Evolutionary conservation across 2,329 filamentous ascomycete species (phyloP).

Genomic region (Lomentospora prolificans): DNA sequence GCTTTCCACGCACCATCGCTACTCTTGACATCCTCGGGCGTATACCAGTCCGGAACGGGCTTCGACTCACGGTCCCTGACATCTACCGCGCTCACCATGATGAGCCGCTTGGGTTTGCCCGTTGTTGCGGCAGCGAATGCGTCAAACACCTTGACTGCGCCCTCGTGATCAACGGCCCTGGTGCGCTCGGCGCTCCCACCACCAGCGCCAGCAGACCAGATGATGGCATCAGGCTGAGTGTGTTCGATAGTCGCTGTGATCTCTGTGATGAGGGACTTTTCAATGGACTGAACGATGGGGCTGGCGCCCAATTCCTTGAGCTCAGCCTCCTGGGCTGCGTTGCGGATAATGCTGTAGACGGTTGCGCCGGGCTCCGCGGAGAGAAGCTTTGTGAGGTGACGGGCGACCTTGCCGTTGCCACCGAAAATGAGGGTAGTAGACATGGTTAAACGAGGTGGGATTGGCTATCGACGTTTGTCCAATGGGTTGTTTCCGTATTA

Average conservation of each 20-base stretch:
- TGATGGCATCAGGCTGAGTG: slow-evolving; percentile 20
- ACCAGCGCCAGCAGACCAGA: slow-evolving; percentile 22
- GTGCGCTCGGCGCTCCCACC: slow-evolving; percentile 27
- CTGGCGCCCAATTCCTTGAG: slow-evolving; percentile 28
- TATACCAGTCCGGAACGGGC: slow-evolving; percentile 32
- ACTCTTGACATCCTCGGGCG: slow-evolving; percentile 23
- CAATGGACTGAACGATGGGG: slow-evolving; percentile 32
- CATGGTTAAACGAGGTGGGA: slow-evolving; percentile 7
- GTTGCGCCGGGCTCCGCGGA: slow-evolving; percentile 11
- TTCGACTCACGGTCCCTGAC: slow-evolving; percentile 27
- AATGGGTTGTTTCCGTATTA: neutral
- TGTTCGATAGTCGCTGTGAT: slow-evolving; percentile 25
- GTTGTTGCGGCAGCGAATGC: slow-evolving; percentile 28
- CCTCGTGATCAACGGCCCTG: slow-evolving; percentile 32
- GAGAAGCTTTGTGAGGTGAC: slow-evolving; percentile 15
- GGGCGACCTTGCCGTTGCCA: slow-evolving; percentile 18
- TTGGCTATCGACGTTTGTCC: neutral
- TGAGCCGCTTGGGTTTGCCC: slow-evolving; percentile 26
- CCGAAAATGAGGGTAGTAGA: slow-evolving; percentile 18
- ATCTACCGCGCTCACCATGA: slow-evolving; percentile 35
- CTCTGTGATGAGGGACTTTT: slow-evolving; percentile 25
- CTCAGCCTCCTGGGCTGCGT: slow-evolving; percentile 21
- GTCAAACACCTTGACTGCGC: slow-evolving; percentile 34
- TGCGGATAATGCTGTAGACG: slow-evolving; percentile 20
- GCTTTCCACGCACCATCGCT: slow-evolving; percentile 27